Percentiles rank a stretch among this genome's conserved stretches.
Conservation (phyloP, 192 early-diverging fungal genomes). For the Phlyctochytrium arcticum region DNA sequence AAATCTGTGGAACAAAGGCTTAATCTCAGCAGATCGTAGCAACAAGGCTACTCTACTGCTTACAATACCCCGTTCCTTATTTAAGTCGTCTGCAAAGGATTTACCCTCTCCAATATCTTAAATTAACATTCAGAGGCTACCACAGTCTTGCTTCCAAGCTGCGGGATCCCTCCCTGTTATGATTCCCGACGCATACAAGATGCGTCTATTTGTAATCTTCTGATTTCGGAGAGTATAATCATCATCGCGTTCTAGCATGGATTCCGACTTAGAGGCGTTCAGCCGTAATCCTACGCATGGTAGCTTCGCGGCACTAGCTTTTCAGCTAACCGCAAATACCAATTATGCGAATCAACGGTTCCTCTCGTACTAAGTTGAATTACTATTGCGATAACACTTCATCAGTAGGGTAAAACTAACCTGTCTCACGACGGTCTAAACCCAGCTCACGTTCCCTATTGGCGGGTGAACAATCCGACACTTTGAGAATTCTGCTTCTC, state of each 20-base stretch:
- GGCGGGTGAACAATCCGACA: too few species aligned
- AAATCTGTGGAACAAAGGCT: too few species aligned
- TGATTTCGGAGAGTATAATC: constrained; percentile 22
- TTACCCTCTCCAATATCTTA: too few species aligned
- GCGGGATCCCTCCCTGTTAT: constrained; percentile 12
- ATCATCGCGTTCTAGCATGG: constrained; percentile 63
- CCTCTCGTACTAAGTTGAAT: constrained; percentile 76
- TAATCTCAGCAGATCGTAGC: too few species aligned
- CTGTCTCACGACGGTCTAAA: constrained; percentile 95
- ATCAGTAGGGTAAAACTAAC: constrained; percentile 95
- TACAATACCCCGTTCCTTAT: too few species aligned
- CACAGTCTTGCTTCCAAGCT: constrained; percentile 35
- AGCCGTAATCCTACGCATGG: constrained; percentile 72
- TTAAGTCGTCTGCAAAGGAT: too few species aligned
- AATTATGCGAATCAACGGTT: constrained; percentile 72
- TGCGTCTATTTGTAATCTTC: constrained; percentile 45
- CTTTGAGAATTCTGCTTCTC: too few species aligned
- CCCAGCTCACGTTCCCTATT: too few species aligned
- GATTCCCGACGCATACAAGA: constrained; percentile 34
- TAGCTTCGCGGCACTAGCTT: constrained; percentile 72
- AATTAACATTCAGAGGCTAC: too few species aligned
- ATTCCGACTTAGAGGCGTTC: constrained; percentile 75
- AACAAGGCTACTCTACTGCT: too few species aligned
- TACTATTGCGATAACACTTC: constrained; percentile 70
- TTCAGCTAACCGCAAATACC: constrained; percentile 67